phyloP scores from a whole-genome alignment of 371 early-diverging fungal species.

The Synchytrium microbalum region DNA sequence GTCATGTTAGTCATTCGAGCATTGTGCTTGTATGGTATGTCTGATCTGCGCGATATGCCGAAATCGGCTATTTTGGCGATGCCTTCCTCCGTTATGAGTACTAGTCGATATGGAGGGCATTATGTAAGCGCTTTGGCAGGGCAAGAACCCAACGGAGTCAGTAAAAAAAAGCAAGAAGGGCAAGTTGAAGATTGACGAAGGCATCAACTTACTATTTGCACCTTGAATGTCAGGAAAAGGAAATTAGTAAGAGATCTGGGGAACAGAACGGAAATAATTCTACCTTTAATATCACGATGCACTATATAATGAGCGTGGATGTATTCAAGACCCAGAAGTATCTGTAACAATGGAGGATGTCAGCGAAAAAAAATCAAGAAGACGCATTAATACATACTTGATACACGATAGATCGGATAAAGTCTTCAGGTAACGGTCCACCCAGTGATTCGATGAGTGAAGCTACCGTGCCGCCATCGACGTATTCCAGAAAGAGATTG shows the following conservation, averaged over 20 bases:
- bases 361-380: no score
- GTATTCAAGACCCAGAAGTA: conserved; percentile 13
- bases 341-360: no score
- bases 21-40: conserved; percentile 15
- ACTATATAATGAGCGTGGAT: neutral
- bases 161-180: no score
- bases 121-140: no score
- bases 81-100: conserved; percentile 30
- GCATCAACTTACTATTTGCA: no score
- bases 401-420: conserved; percentile 23
- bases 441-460: conserved; percentile 13
- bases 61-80: conserved; percentile 42
- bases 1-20: conserved; percentile 18
- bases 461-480: conserved; percentile 21
- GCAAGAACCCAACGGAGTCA: no score
- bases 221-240: no score
- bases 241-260: no score
- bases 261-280: no score
- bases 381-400: conserved; percentile 32
- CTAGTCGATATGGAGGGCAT: no score
- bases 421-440: conserved; percentile 16
- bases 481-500: conserved; percentile 38
- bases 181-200: no score
- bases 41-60: conserved; percentile 39
- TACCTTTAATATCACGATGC: neutral